Evolutionary conservation across 139 green algal species (phyloP).

Genomic region (Tetradesmus lagerheimii): DNA sequence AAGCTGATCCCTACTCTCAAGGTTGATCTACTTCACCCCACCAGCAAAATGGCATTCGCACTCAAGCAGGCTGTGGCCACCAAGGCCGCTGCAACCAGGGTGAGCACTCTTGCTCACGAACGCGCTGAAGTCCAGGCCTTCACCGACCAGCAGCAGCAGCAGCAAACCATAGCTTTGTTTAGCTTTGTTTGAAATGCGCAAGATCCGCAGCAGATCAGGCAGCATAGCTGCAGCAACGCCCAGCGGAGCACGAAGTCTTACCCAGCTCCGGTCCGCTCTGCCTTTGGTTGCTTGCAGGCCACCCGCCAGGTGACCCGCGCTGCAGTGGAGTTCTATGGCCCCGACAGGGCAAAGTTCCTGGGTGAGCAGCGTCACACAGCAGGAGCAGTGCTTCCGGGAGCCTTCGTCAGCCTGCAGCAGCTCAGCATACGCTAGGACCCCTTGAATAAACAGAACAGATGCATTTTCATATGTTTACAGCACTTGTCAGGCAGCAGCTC

Average conservation of each 20-base stretch:
- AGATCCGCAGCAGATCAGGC: not conserved
- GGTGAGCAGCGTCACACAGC: slow-evolving; percentile 46
- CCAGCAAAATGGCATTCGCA: not conserved
- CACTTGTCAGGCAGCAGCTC: not conserved
- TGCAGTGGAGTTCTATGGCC: slow-evolving; percentile 59
- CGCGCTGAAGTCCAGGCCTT: not conserved
- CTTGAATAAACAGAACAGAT: not conserved
- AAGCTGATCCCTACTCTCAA: not conserved
- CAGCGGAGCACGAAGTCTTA: not conserved
- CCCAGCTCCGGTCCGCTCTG: not conserved
- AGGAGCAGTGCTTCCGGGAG: not conserved
- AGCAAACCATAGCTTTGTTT: not conserved
- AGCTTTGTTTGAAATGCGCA: not conserved
- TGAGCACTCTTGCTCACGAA: not conserved
- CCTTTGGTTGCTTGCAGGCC: not conserved
- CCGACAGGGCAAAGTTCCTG: slow-evolving; percentile 81
- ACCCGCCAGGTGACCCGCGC: slow-evolving; percentile 43
- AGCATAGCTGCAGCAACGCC: not conserved
- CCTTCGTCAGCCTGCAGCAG: not conserved
- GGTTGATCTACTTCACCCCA: slow-evolving; percentile 7
- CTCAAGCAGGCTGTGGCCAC: slow-evolving; percentile 6
- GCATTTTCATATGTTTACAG: not conserved
- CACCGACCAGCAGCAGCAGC: not conserved
- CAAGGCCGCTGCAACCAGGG: not conserved
- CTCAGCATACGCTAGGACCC: not conserved